Evolutionary conservation across 73 alveolate species (phyloP).

Genomic region (Tetrahymena malaccensis): DNA sequence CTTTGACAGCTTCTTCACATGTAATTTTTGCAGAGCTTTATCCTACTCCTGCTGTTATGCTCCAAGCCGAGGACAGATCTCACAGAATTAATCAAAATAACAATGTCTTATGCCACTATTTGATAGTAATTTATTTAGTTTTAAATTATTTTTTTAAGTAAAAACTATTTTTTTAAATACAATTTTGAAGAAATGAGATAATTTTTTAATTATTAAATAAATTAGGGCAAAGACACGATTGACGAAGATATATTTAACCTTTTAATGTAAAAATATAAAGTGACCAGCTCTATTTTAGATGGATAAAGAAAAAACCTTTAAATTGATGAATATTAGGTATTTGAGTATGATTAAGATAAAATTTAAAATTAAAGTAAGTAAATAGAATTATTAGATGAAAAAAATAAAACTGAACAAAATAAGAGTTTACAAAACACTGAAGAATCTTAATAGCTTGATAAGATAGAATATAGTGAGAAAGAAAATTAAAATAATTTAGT

Average conservation of each 20-base stretch:
- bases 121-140: constrained; percentile 35
- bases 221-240: constrained; percentile 74
- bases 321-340: neutral
- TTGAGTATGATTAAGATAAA: neutral
- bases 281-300: constrained; percentile 72
- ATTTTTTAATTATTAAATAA: too few relatives aligned
- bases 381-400: neutral
- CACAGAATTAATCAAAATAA: constrained; percentile 87
- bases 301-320: constrained; percentile 51
- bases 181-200: too few relatives aligned
- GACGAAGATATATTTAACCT: constrained; percentile 82
- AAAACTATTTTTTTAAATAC: too few relatives aligned
- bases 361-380: neutral
- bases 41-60: constrained; percentile 89
- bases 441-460: neutral
- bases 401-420: neutral
- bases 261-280: constrained; percentile 63
- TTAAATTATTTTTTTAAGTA: too few relatives aligned
- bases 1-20: constrained; percentile 87
- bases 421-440: neutral
- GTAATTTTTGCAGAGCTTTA: constrained; percentile 90
- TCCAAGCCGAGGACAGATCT: constrained; percentile 94
- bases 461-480: neutral
- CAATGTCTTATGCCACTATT: constrained; percentile 72
- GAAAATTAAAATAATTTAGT: neutral